Evolutionary conservation across 495 filamentous ascomycete species (phyloP).

Genomic region (Podospora fimiseda): DNA sequence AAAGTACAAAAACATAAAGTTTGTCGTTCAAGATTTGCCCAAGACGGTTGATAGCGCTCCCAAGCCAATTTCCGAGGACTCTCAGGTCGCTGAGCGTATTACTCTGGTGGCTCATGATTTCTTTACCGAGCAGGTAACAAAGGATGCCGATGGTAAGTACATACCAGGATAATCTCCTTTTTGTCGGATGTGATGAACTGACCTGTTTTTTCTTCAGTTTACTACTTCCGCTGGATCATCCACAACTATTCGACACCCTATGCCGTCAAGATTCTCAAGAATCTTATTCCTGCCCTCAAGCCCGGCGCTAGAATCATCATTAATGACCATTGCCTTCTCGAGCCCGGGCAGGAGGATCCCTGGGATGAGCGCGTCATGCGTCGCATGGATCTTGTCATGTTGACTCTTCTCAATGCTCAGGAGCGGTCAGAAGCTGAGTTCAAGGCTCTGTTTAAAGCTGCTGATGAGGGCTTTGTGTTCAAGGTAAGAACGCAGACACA

Average conservation of each 20-base stretch:
- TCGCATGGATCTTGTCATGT: conserved; percentile 54
- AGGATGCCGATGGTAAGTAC: conserved; percentile 41
- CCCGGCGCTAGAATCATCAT: conserved; percentile 45
- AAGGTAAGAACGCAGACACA: too few species aligned
- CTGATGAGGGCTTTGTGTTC: conserved; percentile 37
- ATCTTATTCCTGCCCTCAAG: conserved; percentile 51
- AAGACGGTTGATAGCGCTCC: conserved; percentile 42
- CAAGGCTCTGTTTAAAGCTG: conserved; percentile 39
- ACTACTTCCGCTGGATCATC: conserved; percentile 53
- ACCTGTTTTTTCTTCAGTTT: conserved; percentile 26
- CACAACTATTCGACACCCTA: conserved; percentile 57
- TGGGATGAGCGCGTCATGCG: conserved; percentile 48
- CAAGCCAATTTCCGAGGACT: conserved; percentile 32
- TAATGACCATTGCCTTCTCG: conserved; percentile 47
- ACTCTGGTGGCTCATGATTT: conserved; percentile 48
- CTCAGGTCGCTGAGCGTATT: conserved; percentile 36
- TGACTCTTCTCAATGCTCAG: conserved; percentile 47
- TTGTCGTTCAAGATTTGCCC: conserved; percentile 53
- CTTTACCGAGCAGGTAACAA: conserved; percentile 46
- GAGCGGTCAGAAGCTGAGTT: conserved; percentile 48
- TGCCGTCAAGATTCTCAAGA: conserved; percentile 45
- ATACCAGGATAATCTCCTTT: not conserved
- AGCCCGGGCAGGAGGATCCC: conserved; percentile 34
- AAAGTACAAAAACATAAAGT: conserved; percentile 40
- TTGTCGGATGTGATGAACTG: not conserved